Evolutionary conservation across 106 monocot genomes (phyloP).

Genomic region (Allium cepa): DNA sequence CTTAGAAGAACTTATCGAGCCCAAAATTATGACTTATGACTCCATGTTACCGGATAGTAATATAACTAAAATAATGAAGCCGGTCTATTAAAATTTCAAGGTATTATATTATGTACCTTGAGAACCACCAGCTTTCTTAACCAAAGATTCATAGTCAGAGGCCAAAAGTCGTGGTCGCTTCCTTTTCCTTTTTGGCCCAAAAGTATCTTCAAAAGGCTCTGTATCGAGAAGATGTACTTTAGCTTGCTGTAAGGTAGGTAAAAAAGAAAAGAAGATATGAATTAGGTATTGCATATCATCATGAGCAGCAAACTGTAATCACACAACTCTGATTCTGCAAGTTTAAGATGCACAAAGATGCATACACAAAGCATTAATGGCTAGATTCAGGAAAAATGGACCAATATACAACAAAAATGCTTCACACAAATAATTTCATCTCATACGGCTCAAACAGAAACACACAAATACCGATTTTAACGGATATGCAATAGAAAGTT

Average conservation of each 20-base stretch:
- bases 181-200: slow-evolving; percentile 87
- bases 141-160: slow-evolving; percentile 67
- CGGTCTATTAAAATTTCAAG: neutral
- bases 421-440: too few relatives aligned
- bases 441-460: too few relatives aligned
- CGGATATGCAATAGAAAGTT: too few relatives aligned
- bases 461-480: too few relatives aligned
- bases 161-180: slow-evolving; percentile 81
- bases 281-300: too few relatives aligned
- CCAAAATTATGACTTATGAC: neutral
- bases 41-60: neutral
- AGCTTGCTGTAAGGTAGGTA: slow-evolving; percentile 47
- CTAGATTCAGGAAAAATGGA: too few relatives aligned
- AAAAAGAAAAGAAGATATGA: neutral
- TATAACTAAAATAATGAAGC: neutral
- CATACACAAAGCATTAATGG: too few relatives aligned
- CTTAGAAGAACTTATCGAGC: neutral
- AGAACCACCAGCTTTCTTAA: slow-evolving; percentile 73
- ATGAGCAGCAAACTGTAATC: too few relatives aligned
- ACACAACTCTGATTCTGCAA: too few relatives aligned
- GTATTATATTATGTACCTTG: slow-evolving; percentile 45
- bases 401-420: too few relatives aligned
- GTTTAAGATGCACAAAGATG: too few relatives aligned
- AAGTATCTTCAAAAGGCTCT: slow-evolving; percentile 83
- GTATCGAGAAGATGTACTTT: slow-evolving; percentile 79